Evolutionary conservation across 495 filamentous ascomycete species (phyloP), one percentile per base, ranked within the genome.

Genomic region (Aspergillus nanangensis): DNA sequence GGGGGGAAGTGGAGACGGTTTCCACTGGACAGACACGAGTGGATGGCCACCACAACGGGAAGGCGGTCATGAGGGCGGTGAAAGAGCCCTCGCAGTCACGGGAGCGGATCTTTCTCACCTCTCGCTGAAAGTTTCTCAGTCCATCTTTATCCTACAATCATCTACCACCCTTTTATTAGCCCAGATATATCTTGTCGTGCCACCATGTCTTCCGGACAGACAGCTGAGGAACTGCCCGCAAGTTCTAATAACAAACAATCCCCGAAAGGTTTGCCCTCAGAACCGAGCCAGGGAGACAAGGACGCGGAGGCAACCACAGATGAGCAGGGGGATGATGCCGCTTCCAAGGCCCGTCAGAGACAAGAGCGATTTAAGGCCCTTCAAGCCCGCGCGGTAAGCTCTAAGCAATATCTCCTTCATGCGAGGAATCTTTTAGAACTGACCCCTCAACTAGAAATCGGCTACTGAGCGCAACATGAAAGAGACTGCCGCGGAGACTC

Each of bases 401-500:
- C n/a, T n/a, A n/a, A n/a, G n/a, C n/a, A n/a, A n/a, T n/a, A n/a
- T 40, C 22, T 3, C 19, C 5, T 10, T 0, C 17, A 13, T 10
- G 8, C 40, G 4, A 18, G 11, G 35, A 1, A 35, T 33, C 10
- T 46, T 15, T 50, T 11, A 29, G 25, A 29, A 29, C 25, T 29
- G 25, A 5, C 25, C 5, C 25, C 25, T 29, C 11, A 27, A 11
- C 11, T 41, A 82, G 69, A 90, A 90, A 77, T 78, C 78, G 18
- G 87, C 84, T 5, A 78, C 83, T 0, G 76, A 87, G 52, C 80
- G 80, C 53, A 94, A 95, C 59, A 66, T 91, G 49, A 88, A 88
- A 62, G 90, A 90, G 64, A 89, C 89, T 7, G 82, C 82, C 15
- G 80, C 83, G 23, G 90, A 95, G 61, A 84, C 88, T 7, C 86